Base-by-base conservation (phyloP, 768 basidiomycete species). In the Podaxis rugospora region DNA sequence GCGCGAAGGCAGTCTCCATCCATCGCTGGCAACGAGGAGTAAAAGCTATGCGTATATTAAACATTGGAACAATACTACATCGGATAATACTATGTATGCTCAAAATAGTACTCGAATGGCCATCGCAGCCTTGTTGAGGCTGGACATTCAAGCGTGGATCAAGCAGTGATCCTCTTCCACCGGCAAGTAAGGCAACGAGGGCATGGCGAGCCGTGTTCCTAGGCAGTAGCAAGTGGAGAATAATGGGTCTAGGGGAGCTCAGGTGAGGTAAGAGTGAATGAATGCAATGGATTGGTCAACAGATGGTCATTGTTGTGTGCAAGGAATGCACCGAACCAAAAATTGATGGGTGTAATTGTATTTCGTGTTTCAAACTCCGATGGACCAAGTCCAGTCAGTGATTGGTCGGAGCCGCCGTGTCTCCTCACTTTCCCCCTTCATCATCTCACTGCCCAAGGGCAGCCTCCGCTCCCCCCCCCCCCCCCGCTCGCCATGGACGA, bases 121-220 rank as follows among this genome's bases (percentile, higher is more conserved):
- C 88, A 89, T 74, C 60, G 42, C 57, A 63, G 68, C 58, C 64
- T 76, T 73, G 70, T 59, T 61, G 69, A 68, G 78, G 77, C 73
- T 80, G 81, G 80, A 74, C 83, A 82, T 77, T 83, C 87, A 84
- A 90, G 88, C 80, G 88, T 90, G 88, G 88, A 90, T 83, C 82
- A 79, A 74, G 83, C 74, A 71, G 51, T 65, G 55, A 59, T 81
- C 52, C 68, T 90, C 82, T 90, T 78, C 89, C 89, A 90, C 86
- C 62, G 77, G 77, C 87, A 78, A 84, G 88, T 88, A 82, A 85
- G 85, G 88, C 73, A 82, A 89, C 88, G 87, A 90, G 81, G 83
- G 89, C 88, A 87, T 66, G 62, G 73, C 70, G 65, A 69, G 86
- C 89, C 79, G 73, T 90, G 88, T 88, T 77, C 82, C 89, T 83